A percentile compares a stretch with the other conserved stretches of the same genome.
Evolutionary conservation across 768 basidiomycete genomes (phyloP).

Genomic region (Mycena amicta): DNA sequence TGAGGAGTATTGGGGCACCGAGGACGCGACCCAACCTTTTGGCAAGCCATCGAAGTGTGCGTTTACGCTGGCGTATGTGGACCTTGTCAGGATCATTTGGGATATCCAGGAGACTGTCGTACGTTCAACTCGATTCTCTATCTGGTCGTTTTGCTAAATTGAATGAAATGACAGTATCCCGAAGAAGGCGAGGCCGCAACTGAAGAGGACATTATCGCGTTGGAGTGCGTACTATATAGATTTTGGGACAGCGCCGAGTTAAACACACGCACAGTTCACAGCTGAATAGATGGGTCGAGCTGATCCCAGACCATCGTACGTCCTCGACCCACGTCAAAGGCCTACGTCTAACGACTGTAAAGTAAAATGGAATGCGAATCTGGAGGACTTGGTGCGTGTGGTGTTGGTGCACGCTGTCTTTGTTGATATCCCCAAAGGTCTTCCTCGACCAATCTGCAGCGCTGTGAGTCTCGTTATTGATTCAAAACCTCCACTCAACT

Average conservation of each 20-base stretch:
- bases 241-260: too few species aligned
- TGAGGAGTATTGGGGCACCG: conserved; percentile 49
- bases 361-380: conserved; percentile 20
- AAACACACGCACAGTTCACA: too few species aligned
- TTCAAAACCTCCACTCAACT: too few species aligned
- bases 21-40: conserved; percentile 55
- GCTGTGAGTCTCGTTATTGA: too few species aligned
- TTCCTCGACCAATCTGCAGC: conserved; percentile 20
- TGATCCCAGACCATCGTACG: conserved; percentile 9
- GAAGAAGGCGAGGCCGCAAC: background rate
- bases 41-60: conserved; percentile 48
- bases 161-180: conserved; percentile 8
- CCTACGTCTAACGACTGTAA: background rate
- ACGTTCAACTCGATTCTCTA: background rate
- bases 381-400: conserved; percentile 5
- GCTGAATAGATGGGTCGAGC: conserved; percentile 14
- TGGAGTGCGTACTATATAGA: conserved; percentile 15
- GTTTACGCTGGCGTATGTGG: background rate
- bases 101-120: conserved; percentile 13
- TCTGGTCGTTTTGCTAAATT: background rate
- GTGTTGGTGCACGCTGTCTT: background rate
- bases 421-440: background rate
- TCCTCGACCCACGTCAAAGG: background rate
- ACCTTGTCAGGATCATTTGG: conserved; percentile 8
- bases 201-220: background rate